Conservation (phyloP, 345 rosid genomes). For the Anastatica hierochuntica region DNA sequence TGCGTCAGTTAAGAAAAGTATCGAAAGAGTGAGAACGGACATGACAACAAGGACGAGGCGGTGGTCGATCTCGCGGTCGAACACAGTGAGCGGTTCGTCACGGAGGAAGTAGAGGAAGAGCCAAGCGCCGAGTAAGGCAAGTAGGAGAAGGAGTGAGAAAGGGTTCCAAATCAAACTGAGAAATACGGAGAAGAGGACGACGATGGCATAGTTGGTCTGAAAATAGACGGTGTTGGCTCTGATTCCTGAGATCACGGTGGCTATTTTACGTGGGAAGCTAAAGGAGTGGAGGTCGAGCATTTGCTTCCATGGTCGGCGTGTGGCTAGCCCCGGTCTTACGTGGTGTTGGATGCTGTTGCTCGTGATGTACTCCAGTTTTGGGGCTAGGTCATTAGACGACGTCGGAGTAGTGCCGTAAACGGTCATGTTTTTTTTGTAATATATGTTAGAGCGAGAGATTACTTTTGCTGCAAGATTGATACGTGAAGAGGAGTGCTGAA, state of each 20-base stretch:
- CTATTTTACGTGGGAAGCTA: constrained; percentile 29
- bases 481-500: not conserved
- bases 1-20: constrained; percentile 57
- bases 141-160: constrained; percentile 57
- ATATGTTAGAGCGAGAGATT: not conserved
- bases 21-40: constrained; percentile 43
- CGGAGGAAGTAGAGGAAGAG: constrained; percentile 71
- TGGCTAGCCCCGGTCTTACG: constrained; percentile 44
- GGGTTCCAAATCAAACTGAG: constrained; percentile 78
- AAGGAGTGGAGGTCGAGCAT: constrained; percentile 46
- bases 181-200: constrained; percentile 46
- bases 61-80: constrained; percentile 53
- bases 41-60: constrained; percentile 43
- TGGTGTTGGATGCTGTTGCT: constrained; percentile 40
- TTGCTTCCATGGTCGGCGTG: constrained; percentile 57
- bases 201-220: constrained; percentile 59
- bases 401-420: constrained; percentile 70
- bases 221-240: constrained; percentile 46
- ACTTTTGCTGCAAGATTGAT: not conserved
- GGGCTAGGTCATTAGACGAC: constrained; percentile 34
- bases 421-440: constrained; percentile 33
- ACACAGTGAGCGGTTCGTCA: constrained; percentile 54
- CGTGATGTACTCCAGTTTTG: constrained; percentile 52
- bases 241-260: constrained; percentile 36
- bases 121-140: constrained; percentile 59